Evolutionary conservation across 2,329 filamentous ascomycete species (phyloP).

Genomic region (Fusarium odoratissimum): DNA sequence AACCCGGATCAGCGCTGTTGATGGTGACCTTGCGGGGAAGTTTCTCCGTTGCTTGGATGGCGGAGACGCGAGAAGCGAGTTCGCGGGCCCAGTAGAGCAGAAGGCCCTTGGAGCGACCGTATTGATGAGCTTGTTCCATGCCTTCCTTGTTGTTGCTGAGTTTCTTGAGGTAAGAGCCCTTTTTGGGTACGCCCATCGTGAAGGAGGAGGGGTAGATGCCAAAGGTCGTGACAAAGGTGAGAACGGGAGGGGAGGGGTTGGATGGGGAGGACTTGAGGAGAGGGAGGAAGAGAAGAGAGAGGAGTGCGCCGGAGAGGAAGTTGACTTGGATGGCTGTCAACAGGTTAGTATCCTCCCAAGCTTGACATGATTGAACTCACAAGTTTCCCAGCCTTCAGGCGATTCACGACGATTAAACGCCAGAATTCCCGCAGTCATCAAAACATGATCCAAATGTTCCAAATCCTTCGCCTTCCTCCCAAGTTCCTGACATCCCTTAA

Average conservation of each 20-base stretch:
- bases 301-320: conserved; percentile 51
- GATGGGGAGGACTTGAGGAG: conserved; percentile 48
- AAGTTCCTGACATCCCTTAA: conserved; percentile 49
- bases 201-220: conserved; percentile 53
- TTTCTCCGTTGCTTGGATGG: conserved; percentile 27
- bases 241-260: conserved; percentile 50
- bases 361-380: conserved; percentile 31
- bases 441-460: conserved; percentile 50
- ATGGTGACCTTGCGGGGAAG: conserved; percentile 48
- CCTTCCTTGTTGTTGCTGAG: conserved; percentile 53
- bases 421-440: conserved; percentile 53
- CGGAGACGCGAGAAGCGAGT: conserved; percentile 47
- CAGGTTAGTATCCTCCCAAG: background rate
- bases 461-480: conserved; percentile 45
- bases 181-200: conserved; percentile 50
- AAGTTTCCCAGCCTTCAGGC: conserved; percentile 54
- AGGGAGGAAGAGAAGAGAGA: conserved; percentile 50
- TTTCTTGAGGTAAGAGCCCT: conserved; percentile 50
- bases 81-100: conserved; percentile 54
- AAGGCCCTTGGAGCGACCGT: conserved; percentile 53
- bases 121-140: conserved; percentile 52
- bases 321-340: conserved; percentile 51
- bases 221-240: conserved; percentile 54
- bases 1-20: conserved; percentile 54
- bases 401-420: conserved; percentile 51